Evolutionary conservation across 164 flowering plant genomes (phyloP), one percentile per base, ranked within the genome.

Genomic region (Cinnamomum micranthum): DNA sequence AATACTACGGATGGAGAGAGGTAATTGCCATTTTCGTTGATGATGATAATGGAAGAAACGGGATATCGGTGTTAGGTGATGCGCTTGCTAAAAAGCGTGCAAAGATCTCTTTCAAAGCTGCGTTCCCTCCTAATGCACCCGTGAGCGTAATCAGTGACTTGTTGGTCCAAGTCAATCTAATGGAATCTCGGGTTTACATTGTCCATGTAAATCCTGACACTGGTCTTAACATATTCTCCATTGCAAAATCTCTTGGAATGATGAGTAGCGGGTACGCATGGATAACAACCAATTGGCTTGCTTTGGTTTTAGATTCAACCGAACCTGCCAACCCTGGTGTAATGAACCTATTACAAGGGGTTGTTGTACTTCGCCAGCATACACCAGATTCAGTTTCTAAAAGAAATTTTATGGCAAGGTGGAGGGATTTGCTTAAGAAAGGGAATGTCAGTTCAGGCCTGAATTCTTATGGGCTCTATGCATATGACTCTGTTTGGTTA

Each of bases 281-380:
- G 99, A 86, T 95, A 72, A 87, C 96, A 33, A 90, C 99, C 33
- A 96, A 92, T 83, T 95, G 99, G 99, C 97, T 95, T 75, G 81
- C 97, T 72, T 79, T 97, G 19, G 75, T 80, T 72, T 74, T 95
- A 59, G 99, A 95, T 85, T 79, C 88, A 17, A 79, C 78, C 3
- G 85, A 80, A 65, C 75, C 83, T 24, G 72, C 70, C n/a, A 75
- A 78, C 52, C 69, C 83, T 31, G 83, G 81, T 3, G 83, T 74
- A 11, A 83, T 83, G 82, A 82, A 84, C 81, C 85, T 86, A 41
- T 60, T 91, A 22, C 95, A 92, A 85, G 99, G 99, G 24, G 98
- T 93, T 35, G 73, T 95, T 71, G 86, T 94, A 47, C 85, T 93
- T 73, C 92, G 96, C 59, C 95, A 87, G 78, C 85, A 93, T 77